Conservation (phyloP, 495 filamentous ascomycete genomes). For the Aspergillus heteromorphus region DNA sequence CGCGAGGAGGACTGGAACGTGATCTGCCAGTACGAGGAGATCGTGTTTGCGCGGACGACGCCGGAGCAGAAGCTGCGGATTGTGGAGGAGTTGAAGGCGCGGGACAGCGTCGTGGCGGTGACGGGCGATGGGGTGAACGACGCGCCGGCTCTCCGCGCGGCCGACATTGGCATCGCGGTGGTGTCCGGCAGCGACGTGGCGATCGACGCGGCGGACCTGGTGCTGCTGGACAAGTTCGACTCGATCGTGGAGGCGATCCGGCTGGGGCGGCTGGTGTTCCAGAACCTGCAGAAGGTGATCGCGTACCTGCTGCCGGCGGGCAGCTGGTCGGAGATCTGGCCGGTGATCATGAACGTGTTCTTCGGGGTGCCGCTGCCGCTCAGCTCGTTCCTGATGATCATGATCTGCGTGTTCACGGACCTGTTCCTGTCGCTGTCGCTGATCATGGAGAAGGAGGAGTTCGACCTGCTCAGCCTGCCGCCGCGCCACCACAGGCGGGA, state of each 20-base stretch:
- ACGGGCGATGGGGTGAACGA: conserved; percentile 70
- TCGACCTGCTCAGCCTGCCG: conserved; percentile 58
- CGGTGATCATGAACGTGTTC: conserved; percentile 64
- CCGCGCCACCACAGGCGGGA: conserved; percentile 60
- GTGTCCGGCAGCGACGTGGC: conserved; percentile 54
- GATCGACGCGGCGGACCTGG: conserved; percentile 82
- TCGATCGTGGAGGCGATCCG: conserved; percentile 64
- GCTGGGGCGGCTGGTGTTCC: conserved; percentile 49
- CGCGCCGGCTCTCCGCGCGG: conserved; percentile 57
- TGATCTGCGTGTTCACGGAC: conserved; percentile 65
- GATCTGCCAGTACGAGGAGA: conserved; percentile 54
- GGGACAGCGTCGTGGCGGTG: conserved; percentile 67
- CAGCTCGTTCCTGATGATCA: conserved; percentile 66
- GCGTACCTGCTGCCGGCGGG: conserved; percentile 60
- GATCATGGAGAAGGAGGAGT: conserved; percentile 66
- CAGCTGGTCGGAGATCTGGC: conserved; percentile 70
- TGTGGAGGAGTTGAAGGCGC: conserved; percentile 58
- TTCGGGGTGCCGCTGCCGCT: conserved; percentile 67
- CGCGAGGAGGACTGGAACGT: conserved; percentile 53
- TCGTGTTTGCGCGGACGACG: conserved; percentile 68
- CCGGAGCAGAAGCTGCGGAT: conserved; percentile 75
- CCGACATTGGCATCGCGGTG: conserved; percentile 65
- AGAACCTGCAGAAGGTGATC: conserved; percentile 58
- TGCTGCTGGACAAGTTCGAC: conserved; percentile 67
- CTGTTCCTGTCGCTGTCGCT: conserved; percentile 55